Percentiles rank a stretch among this genome's conserved stretches.
These are phyloP conservation scores for Geosmithia putterillii DNA, from an alignment of 2,329 filamentous ascomycete genomes.

Conservation along the genomic window DNA sequence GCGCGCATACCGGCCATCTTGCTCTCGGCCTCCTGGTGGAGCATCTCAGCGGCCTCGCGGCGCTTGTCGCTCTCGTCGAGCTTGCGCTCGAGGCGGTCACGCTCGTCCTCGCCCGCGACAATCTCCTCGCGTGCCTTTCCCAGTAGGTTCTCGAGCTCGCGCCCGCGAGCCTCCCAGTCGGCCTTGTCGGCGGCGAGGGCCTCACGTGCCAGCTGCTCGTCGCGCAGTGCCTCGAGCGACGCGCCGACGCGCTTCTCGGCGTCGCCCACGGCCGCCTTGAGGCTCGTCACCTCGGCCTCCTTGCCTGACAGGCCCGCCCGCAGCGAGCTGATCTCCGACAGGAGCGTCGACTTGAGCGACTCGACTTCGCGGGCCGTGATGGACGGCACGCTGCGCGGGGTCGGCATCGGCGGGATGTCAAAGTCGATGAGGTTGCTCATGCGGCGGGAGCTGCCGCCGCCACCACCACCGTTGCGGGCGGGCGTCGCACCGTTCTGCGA, in stretches of 20 bases:
- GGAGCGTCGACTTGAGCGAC: slow-evolving; percentile 77
- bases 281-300: slow-evolving; percentile 77
- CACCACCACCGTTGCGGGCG: slow-evolving; percentile 13
- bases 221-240: slow-evolving; percentile 70
- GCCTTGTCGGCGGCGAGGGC: slow-evolving; percentile 62
- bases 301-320: slow-evolving; percentile 86
- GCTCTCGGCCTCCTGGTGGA: slow-evolving; percentile 64
- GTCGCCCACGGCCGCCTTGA: slow-evolving; percentile 79
- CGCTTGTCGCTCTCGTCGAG: slow-evolving; percentile 67
- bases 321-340: slow-evolving; percentile 89
- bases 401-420: slow-evolving; percentile 87
- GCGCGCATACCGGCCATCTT: slow-evolving; percentile 65
- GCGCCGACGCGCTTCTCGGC: slow-evolving; percentile 87
- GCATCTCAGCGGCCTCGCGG: slow-evolving; percentile 60
- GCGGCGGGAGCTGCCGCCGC: slow-evolving; percentile 33
- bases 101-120: slow-evolving; percentile 63
- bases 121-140: slow-evolving; percentile 74
- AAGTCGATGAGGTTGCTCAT: slow-evolving; percentile 60
- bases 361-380: slow-evolving; percentile 90
- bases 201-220: slow-evolving; percentile 60
- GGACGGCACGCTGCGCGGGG: slow-evolving; percentile 79
- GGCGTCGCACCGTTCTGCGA: slow-evolving; percentile 15
- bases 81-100: slow-evolving; percentile 64
- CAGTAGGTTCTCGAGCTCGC: slow-evolving; percentile 76
- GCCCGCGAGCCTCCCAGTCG: slow-evolving; percentile 72